These are phyloP conservation scores for Cyanidioschyzon merolae DNA, from an alignment of 23 red algal genomes.

Conservation along the genomic window DNA sequence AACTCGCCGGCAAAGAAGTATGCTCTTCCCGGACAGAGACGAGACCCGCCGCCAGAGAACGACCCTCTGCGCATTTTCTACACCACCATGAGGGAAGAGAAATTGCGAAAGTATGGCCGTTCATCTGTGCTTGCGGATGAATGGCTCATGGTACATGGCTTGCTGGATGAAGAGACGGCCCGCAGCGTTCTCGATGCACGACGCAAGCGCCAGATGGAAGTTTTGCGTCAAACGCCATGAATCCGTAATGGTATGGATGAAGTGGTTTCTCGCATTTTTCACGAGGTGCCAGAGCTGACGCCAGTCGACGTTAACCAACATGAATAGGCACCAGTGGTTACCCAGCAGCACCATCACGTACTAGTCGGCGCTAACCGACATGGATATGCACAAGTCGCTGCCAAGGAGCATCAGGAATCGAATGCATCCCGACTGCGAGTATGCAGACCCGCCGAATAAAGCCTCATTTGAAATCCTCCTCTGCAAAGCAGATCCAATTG, in stretches of 20 bases:
- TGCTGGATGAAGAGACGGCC: constrained; percentile 46
- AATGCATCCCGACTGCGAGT: no score
- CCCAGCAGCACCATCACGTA: no score
- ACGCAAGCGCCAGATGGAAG: background rate
- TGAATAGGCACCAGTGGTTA: no score
- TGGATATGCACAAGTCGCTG: no score
- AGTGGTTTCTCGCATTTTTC: no score
- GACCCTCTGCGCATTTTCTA: constrained; percentile 80
- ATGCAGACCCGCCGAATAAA: no score
- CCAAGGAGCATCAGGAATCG: no score
- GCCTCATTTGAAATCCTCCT: no score
- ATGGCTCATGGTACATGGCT: constrained; percentile 59
- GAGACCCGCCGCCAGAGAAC: constrained; percentile 51
- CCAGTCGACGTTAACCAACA: no score
- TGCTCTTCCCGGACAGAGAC: constrained; percentile 54
- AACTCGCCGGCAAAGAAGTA: constrained; percentile 37
- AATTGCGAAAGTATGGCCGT: constrained; percentile 15
- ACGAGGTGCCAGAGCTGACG: no score
- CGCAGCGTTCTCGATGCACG: constrained; percentile 7
- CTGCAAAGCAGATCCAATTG: no score
- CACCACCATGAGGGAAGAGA: constrained; percentile 75
- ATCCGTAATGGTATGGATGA: background rate
- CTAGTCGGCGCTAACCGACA: no score
- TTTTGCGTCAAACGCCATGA: background rate
- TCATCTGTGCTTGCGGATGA: constrained; percentile 40